Conservation (phyloP, 192 early-diverging fungal genomes). For the Rhizophlyctis rosea region DNA sequence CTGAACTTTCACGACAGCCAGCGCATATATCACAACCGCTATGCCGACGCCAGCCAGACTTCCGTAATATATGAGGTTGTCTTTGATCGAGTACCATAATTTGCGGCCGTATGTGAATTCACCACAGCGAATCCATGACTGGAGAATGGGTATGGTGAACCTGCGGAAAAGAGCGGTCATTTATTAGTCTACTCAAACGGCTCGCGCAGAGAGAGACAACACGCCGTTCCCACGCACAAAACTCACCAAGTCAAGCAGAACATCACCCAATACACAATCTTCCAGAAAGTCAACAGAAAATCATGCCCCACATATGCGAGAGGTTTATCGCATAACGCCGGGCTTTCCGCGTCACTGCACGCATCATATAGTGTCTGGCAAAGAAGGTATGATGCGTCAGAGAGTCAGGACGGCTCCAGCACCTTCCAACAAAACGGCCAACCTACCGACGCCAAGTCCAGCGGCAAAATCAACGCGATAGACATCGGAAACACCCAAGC, state of each 20-base stretch:
- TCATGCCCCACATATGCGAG: slow-evolving; percentile 66
- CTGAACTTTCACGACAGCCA: slow-evolving; percentile 38
- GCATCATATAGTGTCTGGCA: slow-evolving; percentile 64
- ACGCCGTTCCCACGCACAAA: too few relatives aligned
- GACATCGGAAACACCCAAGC: slow-evolving; percentile 92
- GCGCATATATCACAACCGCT: slow-evolving; percentile 71
- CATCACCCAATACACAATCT: slow-evolving; percentile 84
- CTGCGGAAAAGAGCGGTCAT: slow-evolving; percentile 24
- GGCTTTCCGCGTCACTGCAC: slow-evolving; percentile 47
- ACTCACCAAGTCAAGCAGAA: slow-evolving; percentile 81
- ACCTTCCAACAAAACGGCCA: neutral
- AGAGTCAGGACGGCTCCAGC: neutral
- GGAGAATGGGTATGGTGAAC: slow-evolving; percentile 77
- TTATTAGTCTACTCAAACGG: neutral
- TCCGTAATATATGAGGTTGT: slow-evolving; percentile 81
- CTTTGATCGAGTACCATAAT: slow-evolving; percentile 69
- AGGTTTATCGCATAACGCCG: slow-evolving; percentile 63
- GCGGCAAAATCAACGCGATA: slow-evolving; percentile 83
- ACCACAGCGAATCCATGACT: slow-evolving; percentile 83
- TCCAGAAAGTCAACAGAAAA: slow-evolving; percentile 78
- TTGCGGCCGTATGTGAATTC: slow-evolving; percentile 70
- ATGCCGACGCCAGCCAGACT: slow-evolving; percentile 67
- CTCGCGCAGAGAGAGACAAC: neutral
- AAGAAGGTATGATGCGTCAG: neutral
- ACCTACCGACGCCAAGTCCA: slow-evolving; percentile 70